phyloP scores from a whole-genome alignment of 1,284 basidiomycete genomes.

The Phaffia rhodozyma region DNA sequence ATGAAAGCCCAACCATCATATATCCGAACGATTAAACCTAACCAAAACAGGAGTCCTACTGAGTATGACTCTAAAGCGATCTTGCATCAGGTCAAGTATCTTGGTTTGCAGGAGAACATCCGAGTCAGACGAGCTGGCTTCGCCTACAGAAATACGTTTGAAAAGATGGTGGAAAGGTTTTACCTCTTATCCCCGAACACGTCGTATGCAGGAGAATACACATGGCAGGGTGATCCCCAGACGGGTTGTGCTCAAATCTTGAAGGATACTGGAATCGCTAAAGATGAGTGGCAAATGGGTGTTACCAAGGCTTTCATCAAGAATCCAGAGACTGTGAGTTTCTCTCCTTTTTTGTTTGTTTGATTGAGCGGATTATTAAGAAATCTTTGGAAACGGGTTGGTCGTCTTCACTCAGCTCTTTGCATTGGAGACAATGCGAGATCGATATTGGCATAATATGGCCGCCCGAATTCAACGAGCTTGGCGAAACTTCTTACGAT shows the following conservation, averaged over 20 bases:
- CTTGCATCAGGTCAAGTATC: slow-evolving; percentile 97
- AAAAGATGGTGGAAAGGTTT: slow-evolving; percentile 97
- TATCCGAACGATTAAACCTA: slow-evolving; percentile 98
- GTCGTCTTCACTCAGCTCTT: slow-evolving; percentile 53
- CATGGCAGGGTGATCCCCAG: slow-evolving; percentile 80
- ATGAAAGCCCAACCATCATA: slow-evolving; percentile 96
- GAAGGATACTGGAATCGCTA: slow-evolving; percentile 85
- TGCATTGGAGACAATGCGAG: slow-evolving; percentile 95
- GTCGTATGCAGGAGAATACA: slow-evolving; percentile 98
- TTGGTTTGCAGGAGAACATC: slow-evolving; percentile 97
- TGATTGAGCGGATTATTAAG: neutral
- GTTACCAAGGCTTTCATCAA: slow-evolving; percentile 99
- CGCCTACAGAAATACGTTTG: slow-evolving; percentile 86
- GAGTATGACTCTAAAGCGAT: slow-evolving; percentile 95
- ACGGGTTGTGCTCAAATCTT: slow-evolving; percentile 89
- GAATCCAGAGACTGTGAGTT: slow-evolving; percentile 84
- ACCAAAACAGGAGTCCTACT: slow-evolving; percentile 82
- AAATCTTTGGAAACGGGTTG: neutral
- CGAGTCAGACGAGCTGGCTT: slow-evolving; percentile 94
- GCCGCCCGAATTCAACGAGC: slow-evolving; percentile 91
- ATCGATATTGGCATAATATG: slow-evolving; percentile 99
- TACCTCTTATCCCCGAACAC: slow-evolving; percentile 90
- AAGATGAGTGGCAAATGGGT: slow-evolving; percentile 99
- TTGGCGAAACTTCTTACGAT: slow-evolving; percentile 88
- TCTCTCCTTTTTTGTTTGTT: neutral